Evolutionary conservation across 2,329 filamentous ascomycete genomes (phyloP).

Genomic region (Colletotrichum agaves): DNA sequence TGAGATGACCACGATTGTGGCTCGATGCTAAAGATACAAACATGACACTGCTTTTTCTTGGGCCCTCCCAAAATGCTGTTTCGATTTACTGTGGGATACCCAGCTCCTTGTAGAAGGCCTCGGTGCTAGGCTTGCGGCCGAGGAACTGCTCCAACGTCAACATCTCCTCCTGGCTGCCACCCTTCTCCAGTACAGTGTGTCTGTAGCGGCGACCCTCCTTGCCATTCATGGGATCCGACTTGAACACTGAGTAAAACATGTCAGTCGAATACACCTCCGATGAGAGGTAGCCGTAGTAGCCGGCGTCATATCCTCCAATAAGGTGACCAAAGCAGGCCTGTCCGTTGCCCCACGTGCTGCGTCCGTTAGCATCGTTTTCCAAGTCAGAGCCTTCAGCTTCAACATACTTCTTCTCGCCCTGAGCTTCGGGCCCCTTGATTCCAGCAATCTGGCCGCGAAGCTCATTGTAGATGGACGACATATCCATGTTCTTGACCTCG

Average conservation of each 20-base stretch:
- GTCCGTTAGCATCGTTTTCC: slow-evolving; percentile 42
- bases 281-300: slow-evolving; percentile 81
- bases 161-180: slow-evolving; percentile 85
- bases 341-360: slow-evolving; percentile 77
- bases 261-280: slow-evolving; percentile 85
- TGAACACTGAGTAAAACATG: slow-evolving; percentile 87
- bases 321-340: slow-evolving; percentile 85
- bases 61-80: too few species aligned
- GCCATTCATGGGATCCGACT: slow-evolving; percentile 80
- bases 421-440: slow-evolving; percentile 77
- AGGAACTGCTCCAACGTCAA: slow-evolving; percentile 81
- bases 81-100: slow-evolving; percentile 53
- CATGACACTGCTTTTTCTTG: not conserved
- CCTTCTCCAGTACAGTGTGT: slow-evolving; percentile 80
- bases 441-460: slow-evolving; percentile 77
- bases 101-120: slow-evolving; percentile 84
- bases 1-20: not conserved
- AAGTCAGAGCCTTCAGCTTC: too few species aligned
- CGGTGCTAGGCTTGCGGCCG: slow-evolving; percentile 78
- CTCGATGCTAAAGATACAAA: not conserved
- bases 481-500: slow-evolving; percentile 73
- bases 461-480: slow-evolving; percentile 76
- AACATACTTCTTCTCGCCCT: slow-evolving; percentile 66
- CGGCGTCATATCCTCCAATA: slow-evolving; percentile 86
- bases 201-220: slow-evolving; percentile 80